Evolutionary conservation across 2,329 filamentous ascomycete species (phyloP).

Genomic region (Chaetomiaceae sp.): DNA sequence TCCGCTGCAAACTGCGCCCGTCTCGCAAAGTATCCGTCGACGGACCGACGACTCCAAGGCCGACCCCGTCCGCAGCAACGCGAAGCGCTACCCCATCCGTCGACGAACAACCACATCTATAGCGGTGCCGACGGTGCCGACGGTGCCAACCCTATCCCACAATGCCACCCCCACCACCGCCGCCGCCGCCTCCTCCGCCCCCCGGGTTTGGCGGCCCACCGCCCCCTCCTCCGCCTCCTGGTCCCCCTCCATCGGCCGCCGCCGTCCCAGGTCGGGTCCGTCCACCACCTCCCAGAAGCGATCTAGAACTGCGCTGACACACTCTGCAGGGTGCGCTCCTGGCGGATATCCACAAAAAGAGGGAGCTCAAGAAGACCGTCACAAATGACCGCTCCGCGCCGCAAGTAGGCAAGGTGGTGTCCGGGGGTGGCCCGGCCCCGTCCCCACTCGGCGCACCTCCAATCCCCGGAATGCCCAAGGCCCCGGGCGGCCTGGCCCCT

Average conservation of each 20-base stretch:
- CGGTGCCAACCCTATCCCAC: neutral
- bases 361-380: conserved; percentile 73
- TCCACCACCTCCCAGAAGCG: too few relatives aligned
- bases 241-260: conserved; percentile 55
- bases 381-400: conserved; percentile 93
- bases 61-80: neutral
- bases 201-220: conserved; percentile 53
- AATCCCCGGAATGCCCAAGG: conserved; percentile 59
- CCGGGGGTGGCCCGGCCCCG: conserved; percentile 47
- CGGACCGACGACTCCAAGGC: neutral
- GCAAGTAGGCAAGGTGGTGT: conserved; percentile 51
- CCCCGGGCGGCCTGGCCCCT: conserved; percentile 64
- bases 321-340: conserved; percentile 70
- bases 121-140: neutral
- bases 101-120: neutral
- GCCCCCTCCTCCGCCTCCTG: conserved; percentile 55
- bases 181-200: conserved; percentile 62
- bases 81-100: too few relatives aligned
- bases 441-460: conserved; percentile 71
- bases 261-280: conserved; percentile 58
- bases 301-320: conserved; percentile 23
- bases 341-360: conserved; percentile 80
- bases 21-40: too few relatives aligned
- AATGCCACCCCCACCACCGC: conserved; percentile 57
- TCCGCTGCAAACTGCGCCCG: too few relatives aligned